phyloP scores from a whole-genome alignment of 352 stramenopile genomes.

The Phytophthora agathidicida region DNA sequence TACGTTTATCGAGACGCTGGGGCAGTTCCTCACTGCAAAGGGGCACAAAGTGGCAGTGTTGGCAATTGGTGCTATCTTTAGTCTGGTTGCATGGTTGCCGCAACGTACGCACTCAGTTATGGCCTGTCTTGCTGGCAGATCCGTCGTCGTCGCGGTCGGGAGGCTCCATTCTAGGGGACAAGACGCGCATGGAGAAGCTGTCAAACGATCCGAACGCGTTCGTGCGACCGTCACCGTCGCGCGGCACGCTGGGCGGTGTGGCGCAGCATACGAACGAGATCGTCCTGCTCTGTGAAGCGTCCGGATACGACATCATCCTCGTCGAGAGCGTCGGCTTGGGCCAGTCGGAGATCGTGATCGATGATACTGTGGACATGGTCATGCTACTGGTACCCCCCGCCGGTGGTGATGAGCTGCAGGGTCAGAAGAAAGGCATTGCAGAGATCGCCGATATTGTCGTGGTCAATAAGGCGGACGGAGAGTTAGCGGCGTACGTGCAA shows the following conservation, averaged over 20 bases:
- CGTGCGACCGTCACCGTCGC: conserved; percentile 91
- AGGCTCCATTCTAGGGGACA: conserved; percentile 98
- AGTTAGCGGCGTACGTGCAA: conserved; percentile 53
- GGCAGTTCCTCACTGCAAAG: conserved; percentile 82
- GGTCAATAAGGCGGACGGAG: conserved; percentile 98
- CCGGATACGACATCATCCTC: conserved; percentile 95
- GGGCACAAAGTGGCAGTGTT: conserved; percentile 94
- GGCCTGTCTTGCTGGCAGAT: conserved; percentile 57
- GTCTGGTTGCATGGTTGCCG: background rate
- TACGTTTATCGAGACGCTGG: conserved; percentile 97
- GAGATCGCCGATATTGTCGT: conserved; percentile 97
- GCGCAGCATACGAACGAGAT: conserved; percentile 91
- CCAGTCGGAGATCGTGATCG: conserved; percentile 97
- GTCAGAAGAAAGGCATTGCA: conserved; percentile 99
- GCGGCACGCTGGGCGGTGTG: conserved; percentile 80
- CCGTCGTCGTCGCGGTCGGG: conserved; percentile 95
- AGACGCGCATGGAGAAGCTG: conserved; percentile 97
- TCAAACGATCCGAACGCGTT: conserved; percentile 92
- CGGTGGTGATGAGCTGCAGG: conserved; percentile 97
- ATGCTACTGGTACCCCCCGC: conserved; percentile 95
- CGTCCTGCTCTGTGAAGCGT: conserved; percentile 94
- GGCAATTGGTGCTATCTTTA: conserved; percentile 71
- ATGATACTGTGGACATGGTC: conserved; percentile 96
- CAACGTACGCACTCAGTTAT: background rate
- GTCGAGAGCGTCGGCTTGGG: conserved; percentile 98